Percentiles rank a stretch among this genome's conserved stretches.
phyloP scores from a whole-genome alignment of 495 filamentous ascomycete genomes.

The Penicillium cosmopolitanum region DNA sequence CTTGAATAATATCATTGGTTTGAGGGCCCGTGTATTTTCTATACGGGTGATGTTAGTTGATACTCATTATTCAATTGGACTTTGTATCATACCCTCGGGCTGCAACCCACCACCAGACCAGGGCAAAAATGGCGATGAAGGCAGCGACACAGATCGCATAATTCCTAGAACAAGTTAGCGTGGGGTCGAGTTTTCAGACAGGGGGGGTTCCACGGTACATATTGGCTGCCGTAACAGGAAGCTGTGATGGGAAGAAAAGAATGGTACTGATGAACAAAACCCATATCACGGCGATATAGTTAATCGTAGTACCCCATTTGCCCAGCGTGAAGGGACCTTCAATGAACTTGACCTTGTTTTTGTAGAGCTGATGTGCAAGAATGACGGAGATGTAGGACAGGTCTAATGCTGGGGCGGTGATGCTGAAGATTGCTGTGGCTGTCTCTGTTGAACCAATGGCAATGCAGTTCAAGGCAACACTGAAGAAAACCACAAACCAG shows the following conservation, averaged over 20 bases:
- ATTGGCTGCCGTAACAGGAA: conserved; percentile 64
- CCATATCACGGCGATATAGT: conserved; percentile 64
- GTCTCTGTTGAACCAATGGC: conserved; percentile 71
- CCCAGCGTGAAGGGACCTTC: conserved; percentile 69
- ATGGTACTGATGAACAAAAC: conserved; percentile 69
- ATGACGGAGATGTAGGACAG: conserved; percentile 72
- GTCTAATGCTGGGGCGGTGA: conserved; percentile 72
- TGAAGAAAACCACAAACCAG: conserved; percentile 72
- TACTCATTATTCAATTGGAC: background rate
- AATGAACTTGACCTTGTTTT: conserved; percentile 59
- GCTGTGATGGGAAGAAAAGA: conserved; percentile 65
- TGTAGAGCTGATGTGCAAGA: conserved; percentile 64
- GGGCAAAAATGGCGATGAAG: conserved; percentile 62
- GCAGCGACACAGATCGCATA: conserved; percentile 69
- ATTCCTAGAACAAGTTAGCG: conserved; percentile 49
- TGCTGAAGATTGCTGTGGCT: conserved; percentile 70
- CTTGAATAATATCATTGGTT: conserved; percentile 51
- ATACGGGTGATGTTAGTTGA: background rate
- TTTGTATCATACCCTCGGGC: conserved; percentile 55
- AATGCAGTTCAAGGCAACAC: conserved; percentile 63
- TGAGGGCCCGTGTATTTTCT: conserved; percentile 61
- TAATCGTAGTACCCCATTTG: conserved; percentile 60
- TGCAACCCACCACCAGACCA: conserved; percentile 68
- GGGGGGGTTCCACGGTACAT: conserved; percentile 46
- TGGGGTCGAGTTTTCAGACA: background rate